These are phyloP conservation scores for Sclerotinia trifoliorum DNA, from an alignment of 2,329 filamentous ascomycete genomes.

Conservation along the genomic window DNA sequence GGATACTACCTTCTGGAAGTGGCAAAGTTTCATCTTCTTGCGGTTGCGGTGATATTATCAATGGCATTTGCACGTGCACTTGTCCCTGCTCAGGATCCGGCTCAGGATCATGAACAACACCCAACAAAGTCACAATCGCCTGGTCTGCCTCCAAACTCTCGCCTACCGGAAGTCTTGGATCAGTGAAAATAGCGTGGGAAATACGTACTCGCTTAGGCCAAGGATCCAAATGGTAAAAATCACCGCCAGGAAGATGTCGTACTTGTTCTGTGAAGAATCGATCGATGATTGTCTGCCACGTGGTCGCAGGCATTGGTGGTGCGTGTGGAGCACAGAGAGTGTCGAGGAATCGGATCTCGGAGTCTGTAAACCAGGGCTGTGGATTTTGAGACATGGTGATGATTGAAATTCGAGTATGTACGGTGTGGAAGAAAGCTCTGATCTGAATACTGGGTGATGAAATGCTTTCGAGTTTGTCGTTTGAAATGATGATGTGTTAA, in stretches of 20 bases:
- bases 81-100: background rate
- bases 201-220: background rate
- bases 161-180: background rate
- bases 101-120: no score
- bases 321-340: background rate
- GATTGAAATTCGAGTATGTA: background rate
- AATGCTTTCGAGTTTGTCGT: background rate
- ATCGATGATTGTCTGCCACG: accelerated
- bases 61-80: background rate
- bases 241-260: background rate
- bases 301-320: accelerated
- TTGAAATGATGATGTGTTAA: background rate
- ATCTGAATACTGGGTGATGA: background rate
- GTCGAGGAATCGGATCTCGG: background rate
- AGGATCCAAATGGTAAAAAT: background rate
- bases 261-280: background rate
- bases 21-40: background rate
- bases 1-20: background rate
- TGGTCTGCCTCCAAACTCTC: background rate
- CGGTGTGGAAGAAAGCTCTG: background rate
- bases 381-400: background rate
- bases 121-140: no score
- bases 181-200: no score
- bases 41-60: background rate
- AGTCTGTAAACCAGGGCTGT: accelerated